Evolutionary conservation across 106 monocot species (phyloP).

Genomic region (Vanilla planifolia): DNA sequence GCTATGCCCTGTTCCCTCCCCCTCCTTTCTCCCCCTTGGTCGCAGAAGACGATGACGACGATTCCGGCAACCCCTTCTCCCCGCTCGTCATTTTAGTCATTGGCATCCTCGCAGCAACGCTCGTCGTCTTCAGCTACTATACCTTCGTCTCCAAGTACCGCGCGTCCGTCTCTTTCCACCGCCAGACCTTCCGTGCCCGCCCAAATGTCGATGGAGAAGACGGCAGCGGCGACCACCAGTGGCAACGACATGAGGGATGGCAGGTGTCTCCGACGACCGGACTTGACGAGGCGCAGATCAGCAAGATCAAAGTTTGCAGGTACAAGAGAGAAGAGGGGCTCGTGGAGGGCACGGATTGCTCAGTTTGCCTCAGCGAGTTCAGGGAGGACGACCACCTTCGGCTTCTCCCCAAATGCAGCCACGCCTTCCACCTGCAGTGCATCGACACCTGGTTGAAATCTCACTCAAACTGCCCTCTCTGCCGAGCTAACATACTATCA

Average conservation of each 20-base stretch:
- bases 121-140: conserved; percentile 70
- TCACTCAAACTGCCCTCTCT: conserved; percentile 78
- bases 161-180: conserved; percentile 25
- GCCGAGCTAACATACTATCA: conserved; percentile 41
- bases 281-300: conserved; percentile 55
- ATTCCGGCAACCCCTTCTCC: conserved; percentile 31
- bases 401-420: conserved; percentile 66
- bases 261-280: conserved; percentile 23
- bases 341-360: conserved; percentile 41
- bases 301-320: conserved; percentile 49
- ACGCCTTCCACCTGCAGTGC: conserved; percentile 71
- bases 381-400: conserved; percentile 57
- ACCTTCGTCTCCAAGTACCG: conserved; percentile 60
- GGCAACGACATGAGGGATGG: conserved; percentile 27
- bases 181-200: conserved; percentile 3
- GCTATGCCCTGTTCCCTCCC: conserved; percentile 61
- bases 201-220: conserved; percentile 6
- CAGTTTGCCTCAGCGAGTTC: conserved; percentile 81
- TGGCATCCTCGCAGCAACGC: conserved; percentile 56
- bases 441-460: conserved; percentile 81
- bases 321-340: conserved; percentile 40
- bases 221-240: not conserved
- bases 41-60: conserved; percentile 18
- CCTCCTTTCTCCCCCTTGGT: conserved; percentile 24
- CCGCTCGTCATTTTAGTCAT: conserved; percentile 74